Conservation (phyloP, 2,329 filamentous ascomycete genomes). For the Fusarium acutatum region DNA sequence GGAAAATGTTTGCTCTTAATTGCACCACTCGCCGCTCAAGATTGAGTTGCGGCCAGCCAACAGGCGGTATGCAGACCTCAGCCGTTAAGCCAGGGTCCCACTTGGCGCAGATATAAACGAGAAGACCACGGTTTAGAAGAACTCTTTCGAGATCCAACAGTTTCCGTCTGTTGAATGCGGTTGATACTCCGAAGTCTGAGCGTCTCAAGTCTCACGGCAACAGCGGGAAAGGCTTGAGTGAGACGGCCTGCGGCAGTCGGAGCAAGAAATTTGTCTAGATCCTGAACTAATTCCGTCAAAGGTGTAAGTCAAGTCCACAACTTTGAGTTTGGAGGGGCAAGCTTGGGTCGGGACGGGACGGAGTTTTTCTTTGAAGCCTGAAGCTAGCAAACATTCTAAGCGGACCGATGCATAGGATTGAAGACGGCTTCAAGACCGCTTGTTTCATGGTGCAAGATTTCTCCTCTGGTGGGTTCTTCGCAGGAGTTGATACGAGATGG, state of each 20-base stretch:
- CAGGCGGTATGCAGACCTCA: conserved; percentile 33
- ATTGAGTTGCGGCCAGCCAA: conserved; percentile 18
- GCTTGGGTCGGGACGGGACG: conserved; percentile 10
- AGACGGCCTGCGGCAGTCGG: conserved; percentile 1
- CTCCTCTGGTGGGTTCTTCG: not conserved
- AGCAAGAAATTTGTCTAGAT: not conserved
- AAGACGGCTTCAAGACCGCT: conserved; percentile 18
- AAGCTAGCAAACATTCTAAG: conserved; percentile 19
- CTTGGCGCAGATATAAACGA: conserved; percentile 13
- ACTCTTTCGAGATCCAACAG: not conserved
- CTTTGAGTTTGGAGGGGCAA: conserved; percentile 2
- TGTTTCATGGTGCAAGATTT: conserved; percentile 10
- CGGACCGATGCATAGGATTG: conserved; percentile 23
- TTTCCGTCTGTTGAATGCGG: not conserved
- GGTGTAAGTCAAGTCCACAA: not conserved
- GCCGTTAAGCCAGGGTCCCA: conserved; percentile 20
- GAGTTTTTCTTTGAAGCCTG: conserved; percentile 20
- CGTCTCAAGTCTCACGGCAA: conserved; percentile 5
- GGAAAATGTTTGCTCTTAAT: conserved; percentile 6
- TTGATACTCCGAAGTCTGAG: not conserved
- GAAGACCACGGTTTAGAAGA: not conserved
- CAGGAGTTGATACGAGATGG: not conserved
- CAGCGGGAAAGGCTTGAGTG: conserved; percentile 31
- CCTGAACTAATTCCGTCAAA: conserved; percentile 28
- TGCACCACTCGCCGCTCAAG: not conserved